Percentiles rank a stretch among this genome's conserved stretches.
Evolutionary conservation across 1,139 yeast genomes (phyloP).

Genomic region (Lodderomyces pseudojiufengensis): DNA sequence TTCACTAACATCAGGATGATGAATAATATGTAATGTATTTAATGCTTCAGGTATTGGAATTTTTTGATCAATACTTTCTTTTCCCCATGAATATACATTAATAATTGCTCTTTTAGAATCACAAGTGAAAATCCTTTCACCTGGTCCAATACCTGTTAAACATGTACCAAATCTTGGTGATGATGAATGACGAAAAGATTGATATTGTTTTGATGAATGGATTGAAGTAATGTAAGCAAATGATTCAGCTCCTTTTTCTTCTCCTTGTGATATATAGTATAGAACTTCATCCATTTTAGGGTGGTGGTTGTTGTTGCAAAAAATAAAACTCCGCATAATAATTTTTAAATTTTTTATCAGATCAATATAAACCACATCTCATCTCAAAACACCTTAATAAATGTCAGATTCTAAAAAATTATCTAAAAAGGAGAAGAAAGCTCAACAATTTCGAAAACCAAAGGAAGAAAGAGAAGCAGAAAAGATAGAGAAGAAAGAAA

Average conservation of each 20-base stretch:
- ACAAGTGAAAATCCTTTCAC: slow-evolving; percentile 55
- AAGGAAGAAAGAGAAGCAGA: slow-evolving; percentile 21
- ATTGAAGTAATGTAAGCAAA: slow-evolving; percentile 48
- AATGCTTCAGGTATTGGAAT: slow-evolving; percentile 83
- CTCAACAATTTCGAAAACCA: slow-evolving; percentile 60
- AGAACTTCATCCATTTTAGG: slow-evolving; percentile 56
- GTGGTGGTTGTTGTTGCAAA: background rate
- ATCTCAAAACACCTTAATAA: slow-evolving; percentile 1
- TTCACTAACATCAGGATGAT: slow-evolving; percentile 21
- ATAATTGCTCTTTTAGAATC: slow-evolving; percentile 68
- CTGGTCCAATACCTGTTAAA: slow-evolving; percentile 40
- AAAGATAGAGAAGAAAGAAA: slow-evolving; percentile 17
- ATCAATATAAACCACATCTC: background rate
- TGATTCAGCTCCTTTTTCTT: slow-evolving; percentile 41
- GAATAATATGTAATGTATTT: slow-evolving; percentile 51
- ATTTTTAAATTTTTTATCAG: too few species aligned
- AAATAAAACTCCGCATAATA: too few species aligned
- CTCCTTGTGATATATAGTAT: slow-evolving; percentile 52
- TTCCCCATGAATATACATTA: slow-evolving; percentile 69
- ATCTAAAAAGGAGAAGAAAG: slow-evolving; percentile 78
- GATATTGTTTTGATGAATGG: slow-evolving; percentile 48
- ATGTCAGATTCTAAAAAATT: slow-evolving; percentile 35
- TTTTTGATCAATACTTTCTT: slow-evolving; percentile 79
- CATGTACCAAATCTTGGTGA: slow-evolving; percentile 45
- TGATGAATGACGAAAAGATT: slow-evolving; percentile 54